A percentile compares a stretch with the other conserved stretches of the same genome.
Conservation (phyloP, 2,329 filamentous ascomycete species). For the Exophiala viscosa region DNA sequence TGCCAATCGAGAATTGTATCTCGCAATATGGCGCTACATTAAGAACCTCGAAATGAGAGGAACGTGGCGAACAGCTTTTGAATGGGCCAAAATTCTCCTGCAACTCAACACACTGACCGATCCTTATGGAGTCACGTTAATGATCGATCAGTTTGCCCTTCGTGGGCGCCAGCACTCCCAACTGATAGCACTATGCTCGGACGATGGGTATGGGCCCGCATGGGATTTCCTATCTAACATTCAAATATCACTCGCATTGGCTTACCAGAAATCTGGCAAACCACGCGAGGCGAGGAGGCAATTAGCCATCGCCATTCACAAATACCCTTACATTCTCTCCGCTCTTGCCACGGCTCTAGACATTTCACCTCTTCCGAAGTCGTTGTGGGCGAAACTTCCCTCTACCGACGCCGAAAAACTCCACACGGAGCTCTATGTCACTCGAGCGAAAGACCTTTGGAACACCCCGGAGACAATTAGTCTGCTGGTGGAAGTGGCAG, state of each 20-base stretch:
- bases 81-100: slow-evolving; percentile 86
- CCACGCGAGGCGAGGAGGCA: slow-evolving; percentile 60
- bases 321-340: slow-evolving; percentile 79
- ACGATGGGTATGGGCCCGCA: slow-evolving; percentile 47
- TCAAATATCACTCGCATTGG: slow-evolving; percentile 71
- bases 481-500: slow-evolving; percentile 67
- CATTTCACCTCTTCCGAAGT: slow-evolving; percentile 69
- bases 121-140: slow-evolving; percentile 75
- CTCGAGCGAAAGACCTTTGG: slow-evolving; percentile 78
- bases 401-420: slow-evolving; percentile 63
- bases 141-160: slow-evolving; percentile 81
- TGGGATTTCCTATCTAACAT: slow-evolving; percentile 64
- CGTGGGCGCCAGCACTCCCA: slow-evolving; percentile 72
- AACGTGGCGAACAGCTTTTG: slow-evolving; percentile 88
- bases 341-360: slow-evolving; percentile 75
- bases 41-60: slow-evolving; percentile 80
- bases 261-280: slow-evolving; percentile 68
- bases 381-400: slow-evolving; percentile 76
- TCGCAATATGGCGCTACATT: slow-evolving; percentile 85
- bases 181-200: slow-evolving; percentile 65
- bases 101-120: slow-evolving; percentile 69
- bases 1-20: slow-evolving; percentile 90
- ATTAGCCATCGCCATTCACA: slow-evolving; percentile 65
- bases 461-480: slow-evolving; percentile 68
- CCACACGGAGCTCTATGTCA: slow-evolving; percentile 70